These are phyloP conservation scores for Cladosporium sp. DNA, from an alignment of 2,329 filamentous ascomycete species.

Conservation along the genomic window DNA sequence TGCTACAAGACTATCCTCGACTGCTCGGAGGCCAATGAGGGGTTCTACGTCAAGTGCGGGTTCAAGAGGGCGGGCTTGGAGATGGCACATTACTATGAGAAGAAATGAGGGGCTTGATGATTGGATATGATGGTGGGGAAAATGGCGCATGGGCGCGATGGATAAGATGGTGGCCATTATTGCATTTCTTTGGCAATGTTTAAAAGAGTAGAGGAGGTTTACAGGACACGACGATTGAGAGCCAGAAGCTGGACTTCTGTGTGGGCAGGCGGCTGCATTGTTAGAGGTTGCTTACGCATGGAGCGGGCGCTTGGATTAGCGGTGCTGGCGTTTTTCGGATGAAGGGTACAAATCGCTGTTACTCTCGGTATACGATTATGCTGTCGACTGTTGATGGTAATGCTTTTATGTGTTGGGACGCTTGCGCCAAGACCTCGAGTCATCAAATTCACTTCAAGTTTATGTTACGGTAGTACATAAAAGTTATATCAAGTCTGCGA, in stretches of 20 bases:
- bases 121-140: neutral
- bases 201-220: neutral
- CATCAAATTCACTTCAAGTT: too few relatives aligned
- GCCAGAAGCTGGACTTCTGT: neutral
- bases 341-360: too few relatives aligned
- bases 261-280: neutral
- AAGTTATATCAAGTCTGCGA: too few relatives aligned
- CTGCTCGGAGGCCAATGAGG: conserved; percentile 93
- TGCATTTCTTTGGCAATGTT: too few relatives aligned
- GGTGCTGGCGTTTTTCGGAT: too few relatives aligned
- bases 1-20: conserved; percentile 98
- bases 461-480: too few relatives aligned
- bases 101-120: conserved; percentile 5
- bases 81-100: conserved; percentile 87
- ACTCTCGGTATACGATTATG: too few relatives aligned
- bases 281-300: neutral
- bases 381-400: too few relatives aligned
- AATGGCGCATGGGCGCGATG: neutral
- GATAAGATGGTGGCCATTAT: neutral
- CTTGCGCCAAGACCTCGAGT: too few relatives aligned
- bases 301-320: too few relatives aligned
- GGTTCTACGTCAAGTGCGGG: conserved; percentile 97
- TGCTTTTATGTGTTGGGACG: too few relatives aligned
- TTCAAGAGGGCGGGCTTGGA: conserved; percentile 88
- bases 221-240: neutral